These are phyloP conservation scores for Mrakiaceae sp. DNA, from an alignment of 1,284 basidiomycete genomes.

Conservation along the genomic window DNA sequence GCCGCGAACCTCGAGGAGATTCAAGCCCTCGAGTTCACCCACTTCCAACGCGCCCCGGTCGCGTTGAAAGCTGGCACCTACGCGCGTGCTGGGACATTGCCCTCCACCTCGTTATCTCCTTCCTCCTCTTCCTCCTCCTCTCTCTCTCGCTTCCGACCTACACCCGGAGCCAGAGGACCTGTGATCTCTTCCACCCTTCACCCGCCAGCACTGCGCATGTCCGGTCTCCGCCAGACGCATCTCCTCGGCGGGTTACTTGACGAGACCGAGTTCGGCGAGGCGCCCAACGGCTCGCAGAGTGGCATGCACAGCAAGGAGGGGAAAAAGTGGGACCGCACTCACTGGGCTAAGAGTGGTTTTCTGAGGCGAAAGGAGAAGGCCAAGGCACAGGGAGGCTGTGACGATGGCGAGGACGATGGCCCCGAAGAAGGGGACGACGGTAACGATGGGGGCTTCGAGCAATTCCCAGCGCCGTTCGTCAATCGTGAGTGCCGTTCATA, in stretches of 20 bases:
- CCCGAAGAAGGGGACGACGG: constrained; percentile 44
- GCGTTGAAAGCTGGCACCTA: too few relatives aligned
- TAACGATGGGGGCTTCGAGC: constrained; percentile 57
- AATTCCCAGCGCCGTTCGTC: constrained; percentile 65
- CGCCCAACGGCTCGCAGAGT: constrained; percentile 1
- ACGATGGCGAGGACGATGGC: constrained; percentile 32
- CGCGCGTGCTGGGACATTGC: not conserved
- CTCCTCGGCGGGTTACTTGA: constrained; percentile 1
- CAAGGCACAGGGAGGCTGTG: constrained; percentile 29
- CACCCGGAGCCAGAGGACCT: too few relatives aligned
- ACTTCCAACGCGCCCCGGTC: too few relatives aligned
- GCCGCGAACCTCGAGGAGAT: too few relatives aligned
- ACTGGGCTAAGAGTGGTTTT: constrained; percentile 63
- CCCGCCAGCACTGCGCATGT: not conserved
- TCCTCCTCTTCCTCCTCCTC: not conserved
- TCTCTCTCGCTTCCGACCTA: not conserved
- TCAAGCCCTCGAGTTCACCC: too few relatives aligned
- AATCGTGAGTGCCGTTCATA: constrained; percentile 25
- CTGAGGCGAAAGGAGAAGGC: constrained; percentile 39
- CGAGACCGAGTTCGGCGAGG: not conserved
- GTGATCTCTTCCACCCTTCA: not conserved
- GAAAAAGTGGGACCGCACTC: constrained; percentile 78
- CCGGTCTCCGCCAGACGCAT: constrained; percentile 1
- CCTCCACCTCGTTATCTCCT: not conserved
- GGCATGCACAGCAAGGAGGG: constrained; percentile 26